Conservation (phyloP, 2,329 filamentous ascomycete species). For the Geosmithia putterillii region DNA sequence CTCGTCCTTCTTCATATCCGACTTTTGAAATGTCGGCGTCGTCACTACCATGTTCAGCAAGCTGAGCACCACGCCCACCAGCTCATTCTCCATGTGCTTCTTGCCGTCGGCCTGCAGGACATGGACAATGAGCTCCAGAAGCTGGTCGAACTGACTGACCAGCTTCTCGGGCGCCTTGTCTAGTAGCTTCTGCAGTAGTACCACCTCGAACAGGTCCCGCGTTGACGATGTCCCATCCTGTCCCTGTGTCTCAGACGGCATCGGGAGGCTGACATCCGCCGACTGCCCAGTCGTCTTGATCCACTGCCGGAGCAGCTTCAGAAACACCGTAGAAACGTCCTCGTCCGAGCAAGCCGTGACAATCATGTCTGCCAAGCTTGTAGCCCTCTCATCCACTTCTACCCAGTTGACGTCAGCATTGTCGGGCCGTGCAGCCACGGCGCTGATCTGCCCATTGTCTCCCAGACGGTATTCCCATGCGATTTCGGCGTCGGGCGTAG, state of each 20-base stretch:
- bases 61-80: slow-evolving; percentile 42
- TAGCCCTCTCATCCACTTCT: slow-evolving; percentile 33
- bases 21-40: slow-evolving; percentile 40
- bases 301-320: slow-evolving; percentile 47
- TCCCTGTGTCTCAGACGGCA: slow-evolving; percentile 15
- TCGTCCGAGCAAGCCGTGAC: slow-evolving; percentile 36
- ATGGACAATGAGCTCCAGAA: slow-evolving; percentile 51
- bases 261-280: slow-evolving; percentile 8
- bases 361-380: slow-evolving; percentile 36
- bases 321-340: slow-evolving; percentile 47
- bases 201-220: slow-evolving; percentile 40
- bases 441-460: slow-evolving; percentile 36
- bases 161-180: slow-evolving; percentile 50
- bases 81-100: slow-evolving; percentile 30
- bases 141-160: slow-evolving; percentile 49
- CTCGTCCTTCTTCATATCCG: slow-evolving; percentile 26
- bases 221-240: slow-evolving; percentile 27
- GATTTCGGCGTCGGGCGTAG: slow-evolving; percentile 12
- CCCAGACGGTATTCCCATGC: slow-evolving; percentile 41
- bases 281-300: slow-evolving; percentile 22
- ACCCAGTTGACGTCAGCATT: slow-evolving; percentile 22
- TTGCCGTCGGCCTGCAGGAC: slow-evolving; percentile 38
- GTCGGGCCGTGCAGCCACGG: slow-evolving; percentile 20
- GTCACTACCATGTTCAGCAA: slow-evolving; percentile 49
- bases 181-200: slow-evolving; percentile 54